Conservation (phyloP, 805 yeast genomes). For the Yamadazyma sp. region DNA sequence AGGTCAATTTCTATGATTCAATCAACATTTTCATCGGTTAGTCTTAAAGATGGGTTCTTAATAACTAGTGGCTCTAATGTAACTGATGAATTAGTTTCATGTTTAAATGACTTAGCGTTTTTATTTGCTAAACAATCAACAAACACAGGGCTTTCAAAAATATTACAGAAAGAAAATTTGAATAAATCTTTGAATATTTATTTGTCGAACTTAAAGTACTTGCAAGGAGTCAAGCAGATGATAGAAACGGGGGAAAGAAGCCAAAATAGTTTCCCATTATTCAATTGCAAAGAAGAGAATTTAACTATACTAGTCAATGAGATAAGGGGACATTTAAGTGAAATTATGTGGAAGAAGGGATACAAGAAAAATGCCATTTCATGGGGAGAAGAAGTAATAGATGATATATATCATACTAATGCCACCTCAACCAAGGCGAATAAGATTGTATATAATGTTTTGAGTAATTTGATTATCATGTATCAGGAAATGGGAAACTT, state of each 20-base stretch:
- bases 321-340: slow-evolving; percentile 37
- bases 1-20: slow-evolving; percentile 32
- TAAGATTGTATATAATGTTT: slow-evolving; percentile 27
- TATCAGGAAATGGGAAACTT: slow-evolving; percentile 24
- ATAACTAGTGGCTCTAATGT: slow-evolving; percentile 24
- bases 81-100: slow-evolving; percentile 35
- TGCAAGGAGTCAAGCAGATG: slow-evolving; percentile 18
- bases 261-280: slow-evolving; percentile 34
- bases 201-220: slow-evolving; percentile 28
- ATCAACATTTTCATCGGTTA: slow-evolving; percentile 24
- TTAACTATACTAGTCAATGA: slow-evolving; percentile 28
- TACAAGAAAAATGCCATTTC: slow-evolving; percentile 34
- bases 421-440: slow-evolving; percentile 23
- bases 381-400: slow-evolving; percentile 42
- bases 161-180: slow-evolving; percentile 15
- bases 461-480: slow-evolving; percentile 32
- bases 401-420: slow-evolving; percentile 30
- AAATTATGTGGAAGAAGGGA: slow-evolving; percentile 41
- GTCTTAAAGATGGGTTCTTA: slow-evolving; percentile 22
- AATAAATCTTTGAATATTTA: slow-evolving; percentile 33
- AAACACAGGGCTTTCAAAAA: slow-evolving; percentile 2
- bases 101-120: slow-evolving; percentile 35
- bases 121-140: slow-evolving; percentile 20
- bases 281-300: slow-evolving; percentile 30
- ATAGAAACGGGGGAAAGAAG: slow-evolving; percentile 15